phyloP scores from a whole-genome alignment of 164 flowering plant species.

The Vitis vinifera region DNA sequence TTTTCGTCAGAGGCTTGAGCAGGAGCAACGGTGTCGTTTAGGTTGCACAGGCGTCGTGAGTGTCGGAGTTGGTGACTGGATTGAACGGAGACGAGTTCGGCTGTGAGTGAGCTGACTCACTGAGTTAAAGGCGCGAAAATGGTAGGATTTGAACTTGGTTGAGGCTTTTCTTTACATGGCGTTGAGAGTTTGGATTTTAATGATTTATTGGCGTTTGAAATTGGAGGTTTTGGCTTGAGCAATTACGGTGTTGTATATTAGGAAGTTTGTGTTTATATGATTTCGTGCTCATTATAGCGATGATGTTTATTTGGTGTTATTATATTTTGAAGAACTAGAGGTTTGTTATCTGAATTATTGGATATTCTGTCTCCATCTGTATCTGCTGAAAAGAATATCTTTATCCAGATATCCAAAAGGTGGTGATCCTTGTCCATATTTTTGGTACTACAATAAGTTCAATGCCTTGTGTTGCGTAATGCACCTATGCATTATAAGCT shows the following conservation, averaged over 20 bases:
- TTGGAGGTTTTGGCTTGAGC: not conserved
- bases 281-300: not conserved
- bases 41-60: not conserved
- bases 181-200: not conserved
- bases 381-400: too few species aligned
- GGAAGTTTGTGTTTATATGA: not conserved
- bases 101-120: slow-evolving; percentile 10
- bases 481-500: too few species aligned
- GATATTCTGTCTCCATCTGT: too few species aligned
- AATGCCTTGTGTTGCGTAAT: too few species aligned
- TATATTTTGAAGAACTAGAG: too few species aligned
- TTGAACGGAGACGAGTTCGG: not conserved
- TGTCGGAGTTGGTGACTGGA: not conserved
- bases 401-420: too few species aligned
- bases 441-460: too few species aligned
- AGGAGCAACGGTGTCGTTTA: slow-evolving; percentile 2
- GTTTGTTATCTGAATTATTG: too few species aligned
- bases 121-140: slow-evolving; percentile 5
- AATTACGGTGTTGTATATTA: not conserved
- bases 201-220: too few species aligned
- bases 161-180: slow-evolving; percentile 7
- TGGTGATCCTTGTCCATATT: too few species aligned
- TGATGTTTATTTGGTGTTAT: not conserved
- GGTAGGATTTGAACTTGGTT: slow-evolving; percentile 16
- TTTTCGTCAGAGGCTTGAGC: not conserved